Evolutionary conservation across 176 grass and related monocot species (phyloP), one percentile per base, ranked within the genome.

Genomic region (Miscanthus lutarioriparius): DNA sequence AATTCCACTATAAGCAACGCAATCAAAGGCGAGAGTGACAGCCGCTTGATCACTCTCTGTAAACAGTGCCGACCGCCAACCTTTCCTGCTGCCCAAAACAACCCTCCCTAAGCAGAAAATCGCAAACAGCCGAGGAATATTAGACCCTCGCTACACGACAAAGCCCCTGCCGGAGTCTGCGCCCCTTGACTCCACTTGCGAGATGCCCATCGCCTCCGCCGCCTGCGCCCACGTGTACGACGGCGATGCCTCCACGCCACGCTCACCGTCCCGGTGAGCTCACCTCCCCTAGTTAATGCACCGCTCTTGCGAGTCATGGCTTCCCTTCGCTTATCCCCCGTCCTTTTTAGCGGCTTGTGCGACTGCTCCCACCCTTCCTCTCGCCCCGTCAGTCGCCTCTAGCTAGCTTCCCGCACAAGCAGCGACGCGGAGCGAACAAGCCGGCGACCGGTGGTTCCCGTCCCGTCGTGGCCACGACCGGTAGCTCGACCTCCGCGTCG

Each of bases 111-210:
- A 10, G 64, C 11, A 30, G 38, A 38, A 87, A 80, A 10, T 39
- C 17, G 45, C 13, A 6, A 61, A 74, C 71, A 65, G 40, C 64
- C 58, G 30, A 72, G 19, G 78, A 84, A 85, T 80, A 66, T 80
- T 78, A 76, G 79, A 48, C 3, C 49, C 23, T 37, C 87, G 47
- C 90, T 87, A 92, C 37, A 19, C 85, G 90, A 94, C 92, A 94
- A 91, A 38, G 63, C 59, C 64, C 59, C 40, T 64, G 80, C 62
- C 82, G 76, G 25, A 25, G 76, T 84, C 59, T 67, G 81, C 58
- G 75, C 38, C 70, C 68, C 33, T 75, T 72, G 83, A 87, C 4
- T 87, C 79, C 86, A 43, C 88, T 72, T 56, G 41, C 77, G 75
- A 94, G 92, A 94, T 94, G 87, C 92, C 54, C 63, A 71, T 84